Percentiles rank a stretch among this genome's conserved stretches.
Conservation (phyloP, 2,329 filamentous ascomycete species). For the Emmonsiellopsis sp. region DNA sequence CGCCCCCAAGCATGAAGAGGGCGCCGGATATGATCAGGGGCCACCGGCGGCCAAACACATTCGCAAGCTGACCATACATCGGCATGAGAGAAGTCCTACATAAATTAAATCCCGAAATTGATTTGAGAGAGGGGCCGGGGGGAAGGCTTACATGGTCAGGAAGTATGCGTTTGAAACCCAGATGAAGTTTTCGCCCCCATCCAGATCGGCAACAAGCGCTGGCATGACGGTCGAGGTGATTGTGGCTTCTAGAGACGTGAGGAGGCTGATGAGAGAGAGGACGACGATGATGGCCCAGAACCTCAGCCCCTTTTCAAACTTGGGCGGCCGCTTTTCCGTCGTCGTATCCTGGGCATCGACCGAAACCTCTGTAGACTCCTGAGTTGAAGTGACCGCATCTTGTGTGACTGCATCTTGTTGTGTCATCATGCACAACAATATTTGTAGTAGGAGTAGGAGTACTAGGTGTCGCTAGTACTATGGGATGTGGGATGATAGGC, state of each 20-base stretch:
- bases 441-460: not conserved
- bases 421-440: not conserved
- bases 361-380: not conserved
- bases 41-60: constrained; percentile 30
- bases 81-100: constrained; percentile 5
- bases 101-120: constrained; percentile 29
- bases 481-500: not conserved
- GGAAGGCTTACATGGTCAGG: constrained; percentile 8
- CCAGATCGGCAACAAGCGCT: not conserved
- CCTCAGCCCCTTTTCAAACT: not conserved
- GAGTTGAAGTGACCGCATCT: not conserved
- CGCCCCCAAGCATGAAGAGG: constrained; percentile 45
- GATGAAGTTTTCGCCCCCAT: not conserved
- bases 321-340: not conserved
- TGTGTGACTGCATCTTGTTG: not conserved
- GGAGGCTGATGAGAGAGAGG: constrained; percentile 18
- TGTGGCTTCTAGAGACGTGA: constrained; percentile 13
- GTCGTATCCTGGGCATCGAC: not conserved
- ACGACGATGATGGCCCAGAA: constrained; percentile 23
- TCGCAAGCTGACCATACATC: constrained; percentile 16
- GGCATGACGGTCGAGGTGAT: not conserved
- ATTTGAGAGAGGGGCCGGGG: not conserved
- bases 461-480: not conserved
- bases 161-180: constrained; percentile 1
- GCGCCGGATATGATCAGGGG: constrained; percentile 32